Evolutionary conservation across 805 yeast genomes (phyloP).

Genomic region (Sugiyamaella marilandica): DNA sequence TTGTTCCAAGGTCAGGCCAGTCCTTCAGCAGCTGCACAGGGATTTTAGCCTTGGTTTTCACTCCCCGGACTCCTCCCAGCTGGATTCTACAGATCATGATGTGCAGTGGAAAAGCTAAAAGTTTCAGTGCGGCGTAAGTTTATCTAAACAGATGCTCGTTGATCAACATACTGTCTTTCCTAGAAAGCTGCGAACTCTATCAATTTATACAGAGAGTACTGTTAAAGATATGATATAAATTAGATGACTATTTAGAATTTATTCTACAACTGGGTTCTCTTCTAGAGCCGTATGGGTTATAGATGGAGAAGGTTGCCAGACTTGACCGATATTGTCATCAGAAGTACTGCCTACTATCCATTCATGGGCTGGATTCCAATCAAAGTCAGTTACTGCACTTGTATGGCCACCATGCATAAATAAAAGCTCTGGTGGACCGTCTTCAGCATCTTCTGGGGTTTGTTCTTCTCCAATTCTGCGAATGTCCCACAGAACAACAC

Average conservation of each 20-base stretch:
- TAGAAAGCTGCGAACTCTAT: too few relatives aligned
- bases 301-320: slow-evolving; percentile 64
- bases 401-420: slow-evolving; percentile 90
- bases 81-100: background rate
- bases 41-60: slow-evolving; percentile 28
- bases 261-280: background rate
- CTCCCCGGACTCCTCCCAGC: slow-evolving; percentile 1
- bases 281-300: slow-evolving; percentile 24
- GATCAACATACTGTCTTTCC: too few relatives aligned
- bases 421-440: slow-evolving; percentile 68
- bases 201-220: too few relatives aligned
- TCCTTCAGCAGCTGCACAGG: slow-evolving; percentile 73
- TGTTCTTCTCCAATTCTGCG: slow-evolving; percentile 49
- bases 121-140: slow-evolving; percentile 1
- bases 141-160: too few relatives aligned
- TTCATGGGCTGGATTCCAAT: slow-evolving; percentile 57
- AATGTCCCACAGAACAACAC: slow-evolving; percentile 74
- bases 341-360: slow-evolving; percentile 63
- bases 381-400: slow-evolving; percentile 58
- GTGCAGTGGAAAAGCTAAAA: slow-evolving; percentile 1
- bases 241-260: too few relatives aligned
- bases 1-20: slow-evolving; percentile 55
- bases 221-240: too few relatives aligned
- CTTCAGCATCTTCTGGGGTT: slow-evolving; percentile 50
- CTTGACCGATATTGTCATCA: slow-evolving; percentile 69